Percentiles rank a stretch among this genome's conserved stretches.
These are phyloP conservation scores for Clarireedia sp. DNA, from an alignment of 2,329 filamentous ascomycete genomes.

Conservation along the genomic window DNA sequence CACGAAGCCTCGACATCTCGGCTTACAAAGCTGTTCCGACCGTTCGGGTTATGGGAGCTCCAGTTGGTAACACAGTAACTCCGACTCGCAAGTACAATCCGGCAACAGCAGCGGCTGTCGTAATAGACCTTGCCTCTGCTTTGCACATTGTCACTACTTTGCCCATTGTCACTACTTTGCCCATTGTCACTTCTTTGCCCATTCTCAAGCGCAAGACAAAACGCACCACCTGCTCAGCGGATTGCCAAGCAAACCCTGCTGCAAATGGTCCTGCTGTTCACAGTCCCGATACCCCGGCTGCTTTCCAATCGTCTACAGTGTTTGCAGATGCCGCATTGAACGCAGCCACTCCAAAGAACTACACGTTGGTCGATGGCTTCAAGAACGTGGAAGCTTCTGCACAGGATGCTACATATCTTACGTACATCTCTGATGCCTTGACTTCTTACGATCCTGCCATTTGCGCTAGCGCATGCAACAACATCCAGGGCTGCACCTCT, in stretches of 20 bases:
- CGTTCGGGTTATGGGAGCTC: neutral
- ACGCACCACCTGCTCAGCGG: neutral
- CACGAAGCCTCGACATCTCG: conserved; percentile 3
- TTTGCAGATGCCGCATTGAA: conserved; percentile 1
- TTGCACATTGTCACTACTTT: neutral
- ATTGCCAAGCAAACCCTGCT: neutral
- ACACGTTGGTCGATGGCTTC: neutral
- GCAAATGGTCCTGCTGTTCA: conserved; percentile 1
- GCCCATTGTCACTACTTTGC: neutral
- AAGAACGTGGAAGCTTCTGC: neutral
- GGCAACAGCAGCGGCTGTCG: neutral
- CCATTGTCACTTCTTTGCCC: neutral
- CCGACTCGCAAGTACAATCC: conserved; percentile 2
- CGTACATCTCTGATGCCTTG: conserved; percentile 6
- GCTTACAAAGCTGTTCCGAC: conserved; percentile 7
- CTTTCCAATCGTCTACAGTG: neutral
- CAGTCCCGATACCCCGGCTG: neutral
- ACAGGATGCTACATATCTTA: conserved; percentile 5
- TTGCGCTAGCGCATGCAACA: conserved; percentile 7
- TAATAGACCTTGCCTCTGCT: no score
- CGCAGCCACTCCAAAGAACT: neutral
- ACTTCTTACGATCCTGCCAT: conserved; percentile 8
- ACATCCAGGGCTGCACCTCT: conserved; percentile 6
- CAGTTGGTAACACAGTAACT: neutral
- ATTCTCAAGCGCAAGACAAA: neutral